Percentiles rank a stretch among this genome's conserved stretches.
Conservation (phyloP, 495 filamentous ascomycete species). For the Elasticomyces elasticus region DNA sequence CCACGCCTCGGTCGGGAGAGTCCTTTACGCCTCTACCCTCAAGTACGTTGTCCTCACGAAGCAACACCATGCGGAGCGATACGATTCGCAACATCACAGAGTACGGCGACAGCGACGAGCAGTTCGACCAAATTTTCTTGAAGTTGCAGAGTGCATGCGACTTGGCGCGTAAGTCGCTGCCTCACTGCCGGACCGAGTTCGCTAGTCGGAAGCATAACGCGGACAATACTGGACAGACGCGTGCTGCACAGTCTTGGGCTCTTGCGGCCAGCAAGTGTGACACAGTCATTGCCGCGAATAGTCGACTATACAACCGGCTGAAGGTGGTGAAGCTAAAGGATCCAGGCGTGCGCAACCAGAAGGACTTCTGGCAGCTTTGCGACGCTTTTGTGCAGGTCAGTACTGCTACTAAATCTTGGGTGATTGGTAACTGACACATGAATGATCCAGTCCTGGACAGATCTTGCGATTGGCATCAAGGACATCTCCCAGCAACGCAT, state of each 20-base stretch:
- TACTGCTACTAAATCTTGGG: neutral
- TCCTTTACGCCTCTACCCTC: conserved; percentile 53
- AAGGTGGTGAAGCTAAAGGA: conserved; percentile 78
- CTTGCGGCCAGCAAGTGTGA: conserved; percentile 56
- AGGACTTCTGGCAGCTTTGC: conserved; percentile 74
- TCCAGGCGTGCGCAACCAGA: conserved; percentile 59
- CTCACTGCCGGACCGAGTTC: conserved; percentile 55
- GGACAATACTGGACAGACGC: conserved; percentile 35
- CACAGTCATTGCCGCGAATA: conserved; percentile 53
- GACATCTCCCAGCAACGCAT: conserved; percentile 43
- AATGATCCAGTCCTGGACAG: conserved; percentile 50
- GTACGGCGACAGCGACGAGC: conserved; percentile 63
- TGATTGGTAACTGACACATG: neutral
- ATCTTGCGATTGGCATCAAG: conserved; percentile 61
- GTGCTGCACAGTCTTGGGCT: conserved; percentile 49
- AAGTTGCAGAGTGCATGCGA: conserved; percentile 59
- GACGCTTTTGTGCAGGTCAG: conserved; percentile 56
- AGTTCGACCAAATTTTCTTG: conserved; percentile 71
- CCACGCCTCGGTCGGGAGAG: conserved; percentile 68
- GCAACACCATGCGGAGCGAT: conserved; percentile 40
- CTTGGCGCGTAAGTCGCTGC: conserved; percentile 54
- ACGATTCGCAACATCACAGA: conserved; percentile 40
- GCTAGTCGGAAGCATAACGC: conserved; percentile 39
- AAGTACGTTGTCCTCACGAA: conserved; percentile 22
- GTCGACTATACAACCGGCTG: conserved; percentile 57